Conservation (phyloP, 2,329 filamentous ascomycete genomes). For the Talaromyces piceae region DNA sequence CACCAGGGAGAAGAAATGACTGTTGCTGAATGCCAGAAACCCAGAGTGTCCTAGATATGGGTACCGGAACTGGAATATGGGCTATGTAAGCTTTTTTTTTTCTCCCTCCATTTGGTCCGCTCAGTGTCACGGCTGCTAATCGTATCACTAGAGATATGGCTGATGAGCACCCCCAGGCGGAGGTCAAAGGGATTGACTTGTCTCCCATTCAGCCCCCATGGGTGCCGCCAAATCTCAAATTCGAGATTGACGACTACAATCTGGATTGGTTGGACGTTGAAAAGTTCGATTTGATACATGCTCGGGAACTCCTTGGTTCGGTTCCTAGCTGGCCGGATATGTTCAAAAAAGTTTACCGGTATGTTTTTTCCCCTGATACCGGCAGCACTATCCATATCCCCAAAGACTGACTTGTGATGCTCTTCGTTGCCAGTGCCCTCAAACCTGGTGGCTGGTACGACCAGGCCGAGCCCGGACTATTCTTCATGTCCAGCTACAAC, state of each 20-base stretch:
- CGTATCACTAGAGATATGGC: constrained; percentile 5
- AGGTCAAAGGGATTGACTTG: constrained; percentile 14
- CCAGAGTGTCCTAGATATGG: constrained; percentile 2
- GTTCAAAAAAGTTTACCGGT: constrained; percentile 16
- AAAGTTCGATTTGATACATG: constrained; percentile 21
- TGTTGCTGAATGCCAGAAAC: neutral
- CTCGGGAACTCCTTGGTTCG: constrained; percentile 17
- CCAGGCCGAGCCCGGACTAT: neutral
- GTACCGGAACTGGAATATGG: constrained; percentile 7
- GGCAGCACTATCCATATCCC: no score
- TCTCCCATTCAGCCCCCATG: constrained; percentile 14
- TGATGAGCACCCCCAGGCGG: neutral
- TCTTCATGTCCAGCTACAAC: neutral
- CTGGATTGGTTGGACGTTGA: constrained; percentile 17
- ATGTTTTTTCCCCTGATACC: no score
- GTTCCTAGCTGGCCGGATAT: constrained; percentile 21
- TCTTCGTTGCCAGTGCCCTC: no score
- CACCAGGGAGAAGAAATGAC: neutral
- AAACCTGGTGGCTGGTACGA: neutral
- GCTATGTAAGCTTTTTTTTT: neutral
- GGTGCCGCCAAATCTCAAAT: constrained; percentile 6
- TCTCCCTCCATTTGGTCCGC: no score
- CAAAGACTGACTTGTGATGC: no score
- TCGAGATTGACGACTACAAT: constrained; percentile 19
- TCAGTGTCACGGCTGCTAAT: neutral